Evolutionary conservation across 2,329 filamentous ascomycete genomes (phyloP), one percentile per base, ranked within the genome.

Genomic region (Pseudogymnoascus sp.): DNA sequence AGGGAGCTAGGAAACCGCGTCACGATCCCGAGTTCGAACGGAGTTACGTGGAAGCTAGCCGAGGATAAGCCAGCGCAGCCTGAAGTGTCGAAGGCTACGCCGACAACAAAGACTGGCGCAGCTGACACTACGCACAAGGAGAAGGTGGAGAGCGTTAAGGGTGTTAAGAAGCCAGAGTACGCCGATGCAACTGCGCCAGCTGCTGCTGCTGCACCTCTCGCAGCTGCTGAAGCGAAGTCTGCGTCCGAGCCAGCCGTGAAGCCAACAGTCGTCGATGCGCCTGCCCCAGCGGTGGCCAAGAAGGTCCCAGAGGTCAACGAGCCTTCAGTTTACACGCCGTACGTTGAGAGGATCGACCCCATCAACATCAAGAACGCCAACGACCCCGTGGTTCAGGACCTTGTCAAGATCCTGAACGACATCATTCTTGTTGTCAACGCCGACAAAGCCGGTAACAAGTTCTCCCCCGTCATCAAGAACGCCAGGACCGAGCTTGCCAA

Each of bases 381-480:
- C 65, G 93, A 97, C 73, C 90, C 91, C 28, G 83, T 96, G 37
- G 90, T 97, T 21, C 92, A 97, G 76, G 91, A 97, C 71, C 81
- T 99, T 5, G 91, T 96, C 65, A 93, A 91, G 78, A 93, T 96
- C 78, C 83, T 99, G 70, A 99, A 99, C 77, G 91, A 96, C 75
- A 88, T 99, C 70, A 96, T 99, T 73, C 87, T 90, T 7, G 91
- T 95, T 56, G 87, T 97, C 74, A 96, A 97, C 75, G 89, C 90
- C 64, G 93, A 96, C 74, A 85, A 88, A 65, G 85, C 90, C 63
- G 84, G 88, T 66, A 82, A 82, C 69, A 91, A 89, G 75, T 96
- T 94, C 77, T 86, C 85, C 61, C 82, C 84, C 2, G 88, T 91
- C 0, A 86, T 99, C 64, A 79, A 83, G 69, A 92, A 94, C 79